A percentile compares a stretch with the other conserved stretches of the same genome.
phyloP scores from a whole-genome alignment of 1,284 basidiomycete genomes.

The Austroboletus novae-zelandiae region DNA sequence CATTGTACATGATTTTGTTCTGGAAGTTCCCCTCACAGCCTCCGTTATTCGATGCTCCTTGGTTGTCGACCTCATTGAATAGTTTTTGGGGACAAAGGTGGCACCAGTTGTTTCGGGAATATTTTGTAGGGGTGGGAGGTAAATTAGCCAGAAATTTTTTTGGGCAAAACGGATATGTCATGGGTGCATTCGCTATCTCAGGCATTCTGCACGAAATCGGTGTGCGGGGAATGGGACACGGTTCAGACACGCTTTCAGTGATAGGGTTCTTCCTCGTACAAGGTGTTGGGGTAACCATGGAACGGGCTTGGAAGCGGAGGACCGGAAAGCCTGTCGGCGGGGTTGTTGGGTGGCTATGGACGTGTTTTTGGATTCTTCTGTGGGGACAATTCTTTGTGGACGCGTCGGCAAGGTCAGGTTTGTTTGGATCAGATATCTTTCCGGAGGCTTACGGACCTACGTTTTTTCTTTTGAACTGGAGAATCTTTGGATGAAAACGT shows the following conservation, averaged over 20 bases:
- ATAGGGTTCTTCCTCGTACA: slow-evolving; percentile 57
- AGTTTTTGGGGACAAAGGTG: slow-evolving; percentile 46
- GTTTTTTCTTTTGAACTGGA: slow-evolving; percentile 14
- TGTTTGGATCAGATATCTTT: slow-evolving; percentile 15
- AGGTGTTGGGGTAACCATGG: slow-evolving; percentile 50
- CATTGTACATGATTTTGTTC: slow-evolving; percentile 42
- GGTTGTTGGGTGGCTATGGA: slow-evolving; percentile 49
- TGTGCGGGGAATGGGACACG: slow-evolving; percentile 56
- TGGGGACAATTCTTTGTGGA: slow-evolving; percentile 51
- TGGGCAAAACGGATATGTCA: slow-evolving; percentile 45
- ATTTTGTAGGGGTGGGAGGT: slow-evolving; percentile 37
- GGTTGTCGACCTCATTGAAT: slow-evolving; percentile 37
- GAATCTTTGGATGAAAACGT: background rate
- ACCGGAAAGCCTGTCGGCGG: slow-evolving; percentile 47
- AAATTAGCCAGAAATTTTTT: slow-evolving; percentile 32
- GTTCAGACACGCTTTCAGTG: slow-evolving; percentile 43
- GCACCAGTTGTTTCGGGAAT: slow-evolving; percentile 44
- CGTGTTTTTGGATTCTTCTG: slow-evolving; percentile 40
- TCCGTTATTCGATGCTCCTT: slow-evolving; percentile 41
- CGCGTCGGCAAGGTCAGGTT: slow-evolving; percentile 48
- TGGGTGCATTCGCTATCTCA: slow-evolving; percentile 58
- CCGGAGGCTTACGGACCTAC: slow-evolving; percentile 22
- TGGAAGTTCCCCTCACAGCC: slow-evolving; percentile 38
- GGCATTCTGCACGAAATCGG: slow-evolving; percentile 57
- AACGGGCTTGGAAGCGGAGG: slow-evolving; percentile 41